Evolutionary conservation across 306 rosid genomes (phyloP), one percentile per base, ranked within the genome.

Genomic region (Bauhinia variegata): DNA sequence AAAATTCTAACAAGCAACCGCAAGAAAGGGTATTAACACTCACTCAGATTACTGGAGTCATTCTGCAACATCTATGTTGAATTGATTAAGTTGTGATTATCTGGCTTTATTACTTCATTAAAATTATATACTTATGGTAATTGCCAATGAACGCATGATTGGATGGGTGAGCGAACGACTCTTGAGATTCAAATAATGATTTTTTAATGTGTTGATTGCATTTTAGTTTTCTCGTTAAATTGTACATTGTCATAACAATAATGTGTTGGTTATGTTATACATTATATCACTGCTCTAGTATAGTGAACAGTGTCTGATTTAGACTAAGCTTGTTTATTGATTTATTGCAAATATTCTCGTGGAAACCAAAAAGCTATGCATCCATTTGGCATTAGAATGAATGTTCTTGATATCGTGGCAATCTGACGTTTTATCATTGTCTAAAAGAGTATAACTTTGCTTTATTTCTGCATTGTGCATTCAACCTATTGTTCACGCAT

Each of bases 61-160:
- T 23, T 23, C 2, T 23, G 28, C 1, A 23, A 23, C 28, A 2
- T 28, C 17, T 50, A 39, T 38, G 16, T 19, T 46, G 60, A 18
- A 63, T 46, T n/a, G 46, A 49, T 48, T 51, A 18, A 39, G 37
- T 36, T 37, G 17, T 68, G 49, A 60, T 60, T 65, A 41, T 67
- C 30, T 75, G 65, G 28, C 34, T 23, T 23, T 23, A 23, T 23
- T 23, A 23, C 28, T 23, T 23, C 2, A 2, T 23, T 2, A 23
- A 2, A 1, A 23, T 23, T 23, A 23, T 23, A 23, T 2, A 1
- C 1, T 23, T 23, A 23, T 23, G 28, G 28, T 2, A 23, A 2
- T 23, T 23, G 2, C 28, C 28, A 23, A 23, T 23, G 28, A 23
- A 23, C 28, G 1, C n/a, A n/a, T n/a, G n/a, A n/a, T 23, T 58